Evolutionary conservation across 163 green algal genomes (phyloP).

Genomic region (Chloromonas sp.): DNA sequence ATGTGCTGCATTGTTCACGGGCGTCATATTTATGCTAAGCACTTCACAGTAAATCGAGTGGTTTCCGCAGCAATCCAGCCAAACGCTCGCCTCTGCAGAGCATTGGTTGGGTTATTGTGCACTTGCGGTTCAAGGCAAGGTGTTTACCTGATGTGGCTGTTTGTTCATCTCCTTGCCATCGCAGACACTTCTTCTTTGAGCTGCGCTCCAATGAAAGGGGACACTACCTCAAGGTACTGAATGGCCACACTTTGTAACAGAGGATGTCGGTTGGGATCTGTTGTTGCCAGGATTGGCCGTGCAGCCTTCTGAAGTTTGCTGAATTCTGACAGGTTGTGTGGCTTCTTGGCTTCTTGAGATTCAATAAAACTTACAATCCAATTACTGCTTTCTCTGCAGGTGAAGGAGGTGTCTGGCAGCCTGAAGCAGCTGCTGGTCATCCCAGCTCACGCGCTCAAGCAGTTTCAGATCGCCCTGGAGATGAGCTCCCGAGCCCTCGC

Average conservation of each 20-base stretch:
- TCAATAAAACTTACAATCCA: too few species aligned
- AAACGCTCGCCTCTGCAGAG: too few species aligned
- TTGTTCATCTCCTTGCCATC: neutral
- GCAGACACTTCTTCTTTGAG: constrained; percentile 36
- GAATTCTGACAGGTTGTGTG: too few species aligned
- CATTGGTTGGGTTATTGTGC: too few species aligned
- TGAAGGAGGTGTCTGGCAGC: constrained; percentile 33
- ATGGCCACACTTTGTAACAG: neutral
- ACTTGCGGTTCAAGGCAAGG: too few species aligned
- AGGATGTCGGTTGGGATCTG: neutral
- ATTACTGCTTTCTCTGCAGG: constrained; percentile 2
- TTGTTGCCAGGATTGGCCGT: too few species aligned
- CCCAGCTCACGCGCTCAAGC: constrained; percentile 11
- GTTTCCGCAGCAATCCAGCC: too few species aligned
- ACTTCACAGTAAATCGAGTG: too few species aligned
- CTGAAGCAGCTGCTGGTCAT: constrained; percentile 37
- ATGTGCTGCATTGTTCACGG: neutral
- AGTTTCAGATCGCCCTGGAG: constrained; percentile 28
- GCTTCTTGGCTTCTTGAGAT: too few species aligned
- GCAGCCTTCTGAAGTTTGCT: too few species aligned
- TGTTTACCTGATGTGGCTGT: too few species aligned
- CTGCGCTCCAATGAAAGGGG: constrained; percentile 23
- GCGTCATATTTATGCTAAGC: too few species aligned
- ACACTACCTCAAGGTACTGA: constrained; percentile 20
- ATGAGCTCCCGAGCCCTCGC: neutral